phyloP scores from a whole-genome alignment of 2,329 filamentous ascomycete genomes.

The Chaetomium strumarium region DNA sequence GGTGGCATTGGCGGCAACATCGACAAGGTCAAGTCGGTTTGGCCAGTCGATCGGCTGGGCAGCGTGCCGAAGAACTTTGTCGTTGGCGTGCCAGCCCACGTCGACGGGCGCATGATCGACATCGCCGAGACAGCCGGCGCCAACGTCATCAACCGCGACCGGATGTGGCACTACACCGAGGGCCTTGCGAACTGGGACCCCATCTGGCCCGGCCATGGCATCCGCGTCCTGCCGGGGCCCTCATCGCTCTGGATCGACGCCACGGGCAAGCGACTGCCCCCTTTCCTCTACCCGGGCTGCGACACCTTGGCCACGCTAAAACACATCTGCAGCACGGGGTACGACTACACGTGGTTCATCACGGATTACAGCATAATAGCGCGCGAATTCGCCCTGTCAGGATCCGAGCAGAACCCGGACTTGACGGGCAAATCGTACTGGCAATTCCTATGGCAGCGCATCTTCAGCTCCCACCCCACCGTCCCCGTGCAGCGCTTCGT shows the following conservation, averaged over 20 bases:
- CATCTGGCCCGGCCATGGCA: conserved; percentile 57
- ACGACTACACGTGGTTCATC: conserved; percentile 60
- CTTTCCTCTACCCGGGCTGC: conserved; percentile 50
- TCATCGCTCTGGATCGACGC: conserved; percentile 60
- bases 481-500: conserved; percentile 52
- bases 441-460: conserved; percentile 43
- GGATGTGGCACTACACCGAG: conserved; percentile 64
- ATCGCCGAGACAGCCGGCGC: conserved; percentile 50
- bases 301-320: conserved; percentile 54
- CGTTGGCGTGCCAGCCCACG: conserved; percentile 55
- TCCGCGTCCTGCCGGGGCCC: conserved; percentile 54
- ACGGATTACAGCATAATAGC: conserved; percentile 53
- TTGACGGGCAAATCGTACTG: conserved; percentile 52
- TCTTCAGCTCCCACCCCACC: conserved; percentile 49
- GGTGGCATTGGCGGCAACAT: conserved; percentile 58
- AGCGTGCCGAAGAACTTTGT: conserved; percentile 52
- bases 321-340: conserved; percentile 54
- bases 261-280: conserved; percentile 51
- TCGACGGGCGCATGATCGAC: conserved; percentile 58
- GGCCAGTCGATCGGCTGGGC: conserved; percentile 53
- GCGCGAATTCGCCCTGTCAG: conserved; percentile 56
- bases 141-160: conserved; percentile 52
- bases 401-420: conserved; percentile 59
- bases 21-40: conserved; percentile 52
- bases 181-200: conserved; percentile 56